Base-by-base conservation (phyloP, 345 rosid genomes). In the Hypericum androsaemum region DNA sequence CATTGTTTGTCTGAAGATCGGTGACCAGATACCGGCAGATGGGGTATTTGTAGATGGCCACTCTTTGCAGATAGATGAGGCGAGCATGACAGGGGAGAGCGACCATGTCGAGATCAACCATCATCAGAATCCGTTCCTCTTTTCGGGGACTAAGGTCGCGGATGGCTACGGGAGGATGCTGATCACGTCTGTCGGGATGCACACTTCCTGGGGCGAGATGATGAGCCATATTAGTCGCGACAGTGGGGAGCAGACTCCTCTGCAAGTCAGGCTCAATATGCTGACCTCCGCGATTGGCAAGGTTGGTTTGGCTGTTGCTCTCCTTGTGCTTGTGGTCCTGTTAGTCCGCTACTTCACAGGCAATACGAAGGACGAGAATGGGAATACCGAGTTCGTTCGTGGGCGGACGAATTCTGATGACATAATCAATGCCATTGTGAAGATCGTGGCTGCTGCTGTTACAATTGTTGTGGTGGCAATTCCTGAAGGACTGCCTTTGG, bases 381-480 rank as follows among this genome's bases (percentile, higher is more conserved):
- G 90, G 14, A 67, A 72, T 5, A 60, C 38, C 6, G 82, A 74
- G 45, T 85, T 56, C 52, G 63, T 57, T 4, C 63, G 80, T 6
- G 64, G 83, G 44, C 60, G 51, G 14, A 80, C 95, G 0, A 77
- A 22, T 22, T 22, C 32, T 11, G 77, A 69, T 38, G 80, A 82
- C 9, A 68, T 79, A 10, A 47, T 80, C 22, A 67, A 80, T n/a
- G 71, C 81, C 0, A 80, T 88, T 0, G 78, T 85, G 37, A 63
- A 65, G 7, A 79, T 88, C 43, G 77, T 88, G 0, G 84, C 95
- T 0, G 76, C 80, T 12, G 84, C 90, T 3, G 84, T 84, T 9
- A 84, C 94, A 0, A 88, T 84, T n/a, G 76, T 82, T 0, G 94
- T 88, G n/a, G 96, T 82, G 37, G 95, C 88, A 0, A 81, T 88